Evolutionary conservation across 192 early-diverging fungal species (phyloP).

Genomic region (Rhizophagus clarus): DNA sequence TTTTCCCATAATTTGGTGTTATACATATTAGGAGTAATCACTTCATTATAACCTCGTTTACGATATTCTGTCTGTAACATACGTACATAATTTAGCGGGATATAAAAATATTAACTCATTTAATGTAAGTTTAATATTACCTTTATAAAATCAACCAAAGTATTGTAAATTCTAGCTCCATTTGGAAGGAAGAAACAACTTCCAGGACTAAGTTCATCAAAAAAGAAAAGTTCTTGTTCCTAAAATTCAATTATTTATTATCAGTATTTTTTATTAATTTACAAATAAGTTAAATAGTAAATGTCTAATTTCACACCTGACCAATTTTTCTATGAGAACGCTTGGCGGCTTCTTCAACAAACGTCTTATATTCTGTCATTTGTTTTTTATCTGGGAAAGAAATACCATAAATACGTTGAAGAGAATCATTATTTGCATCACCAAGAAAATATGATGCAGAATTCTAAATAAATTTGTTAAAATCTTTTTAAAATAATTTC

Average conservation of each 20-base stretch:
- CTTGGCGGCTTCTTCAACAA: constrained; percentile 95
- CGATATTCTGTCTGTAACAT: constrained; percentile 68
- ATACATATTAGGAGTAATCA: constrained; percentile 98
- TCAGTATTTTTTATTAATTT: background rate
- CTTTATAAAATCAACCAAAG: constrained; percentile 88
- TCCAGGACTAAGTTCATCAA: constrained; percentile 94
- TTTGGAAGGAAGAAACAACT: constrained; percentile 95
- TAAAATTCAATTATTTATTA: constrained; percentile 26
- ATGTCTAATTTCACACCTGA: constrained; percentile 40
- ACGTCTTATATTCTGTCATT: constrained; percentile 94
- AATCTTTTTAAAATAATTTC: background rate
- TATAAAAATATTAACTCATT: background rate
- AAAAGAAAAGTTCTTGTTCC: constrained; percentile 96
- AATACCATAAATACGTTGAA: constrained; percentile 98
- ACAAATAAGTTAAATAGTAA: background rate
- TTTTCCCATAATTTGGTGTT: constrained; percentile 97
- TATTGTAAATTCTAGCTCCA: constrained; percentile 95
- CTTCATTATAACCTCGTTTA: constrained; percentile 94
- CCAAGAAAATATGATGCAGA: constrained; percentile 98
- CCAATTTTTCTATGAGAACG: constrained; percentile 98
- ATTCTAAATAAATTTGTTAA: constrained; percentile 58
- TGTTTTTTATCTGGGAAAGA: constrained; percentile 99
- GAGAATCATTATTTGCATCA: constrained; percentile 94
- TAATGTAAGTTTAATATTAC: constrained; percentile 29
- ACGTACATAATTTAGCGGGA: background rate